phyloP scores from a whole-genome alignment of 1,284 basidiomycete genomes.

The Pyrrhoderma noxium region DNA sequence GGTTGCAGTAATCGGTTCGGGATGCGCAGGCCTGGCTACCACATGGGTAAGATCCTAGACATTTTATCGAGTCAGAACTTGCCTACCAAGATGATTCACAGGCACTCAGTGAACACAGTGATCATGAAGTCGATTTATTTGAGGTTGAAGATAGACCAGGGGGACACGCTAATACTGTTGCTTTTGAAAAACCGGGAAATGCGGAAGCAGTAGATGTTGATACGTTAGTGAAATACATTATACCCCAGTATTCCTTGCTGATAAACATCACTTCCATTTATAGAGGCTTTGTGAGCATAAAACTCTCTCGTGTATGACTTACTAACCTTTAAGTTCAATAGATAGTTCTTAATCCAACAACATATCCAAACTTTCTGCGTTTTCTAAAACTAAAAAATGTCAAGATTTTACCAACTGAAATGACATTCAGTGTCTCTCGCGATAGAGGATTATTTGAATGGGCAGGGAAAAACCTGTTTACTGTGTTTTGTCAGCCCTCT shows the following conservation, averaged over 20 bases:
- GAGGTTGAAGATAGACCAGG: constrained; percentile 65
- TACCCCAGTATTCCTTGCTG: not conserved
- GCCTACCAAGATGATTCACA: constrained; percentile 21
- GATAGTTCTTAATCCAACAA: constrained; percentile 74
- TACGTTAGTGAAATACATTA: constrained; percentile 43
- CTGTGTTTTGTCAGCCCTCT: constrained; percentile 59
- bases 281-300: constrained; percentile 44
- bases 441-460: constrained; percentile 66
- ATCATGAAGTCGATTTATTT: constrained; percentile 75
- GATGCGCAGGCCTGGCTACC: constrained; percentile 70
- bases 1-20: constrained; percentile 74
- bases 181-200: constrained; percentile 40
- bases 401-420: constrained; percentile 54
- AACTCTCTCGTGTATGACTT: not conserved
- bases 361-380: constrained; percentile 77
- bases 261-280: no score
- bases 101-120: constrained; percentile 71
- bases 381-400: constrained; percentile 56
- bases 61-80: not conserved
- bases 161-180: constrained; percentile 76
- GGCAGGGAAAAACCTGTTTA: constrained; percentile 56
- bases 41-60: constrained; percentile 53
- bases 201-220: constrained; percentile 49
- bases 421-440: constrained; percentile 75
- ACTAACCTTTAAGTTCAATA: constrained; percentile 22